phyloP scores from a whole-genome alignment of 176 grass and related monocot genomes.

The Oryza brachyantha region DNA sequence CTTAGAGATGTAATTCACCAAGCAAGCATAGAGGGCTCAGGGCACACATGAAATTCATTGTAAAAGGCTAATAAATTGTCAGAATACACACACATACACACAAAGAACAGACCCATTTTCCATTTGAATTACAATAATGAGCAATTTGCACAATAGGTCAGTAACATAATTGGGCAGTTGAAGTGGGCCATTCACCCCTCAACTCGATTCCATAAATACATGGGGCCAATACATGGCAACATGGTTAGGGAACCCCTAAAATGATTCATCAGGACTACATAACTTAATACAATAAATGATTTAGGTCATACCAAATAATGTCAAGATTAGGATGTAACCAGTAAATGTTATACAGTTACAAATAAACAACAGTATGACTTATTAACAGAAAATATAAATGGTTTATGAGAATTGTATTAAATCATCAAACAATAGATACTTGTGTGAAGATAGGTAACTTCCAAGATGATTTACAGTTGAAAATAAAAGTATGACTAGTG shows the following conservation, averaged over 20 bases:
- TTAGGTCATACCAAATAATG: not conserved
- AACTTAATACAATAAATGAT: not conserved
- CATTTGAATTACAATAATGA: not conserved
- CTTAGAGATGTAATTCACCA: conserved; percentile 14
- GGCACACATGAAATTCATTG: not conserved
- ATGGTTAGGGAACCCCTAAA: not conserved
- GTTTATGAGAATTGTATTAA: not conserved
- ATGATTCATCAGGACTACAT: not conserved
- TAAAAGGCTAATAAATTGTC: conserved; percentile 27
- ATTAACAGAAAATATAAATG: not conserved
- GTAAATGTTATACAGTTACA: not conserved
- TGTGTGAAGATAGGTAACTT: conserved; percentile 5
- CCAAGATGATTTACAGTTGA: not conserved
- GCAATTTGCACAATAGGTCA: not conserved
- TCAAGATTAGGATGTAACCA: not conserved
- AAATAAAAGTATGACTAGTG: not conserved
- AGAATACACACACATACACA: not conserved
- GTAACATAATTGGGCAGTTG: not conserved
- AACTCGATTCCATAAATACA: not conserved
- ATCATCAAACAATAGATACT: not conserved
- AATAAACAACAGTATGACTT: not conserved
- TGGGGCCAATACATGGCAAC: not conserved
- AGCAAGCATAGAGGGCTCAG: conserved; percentile 9
- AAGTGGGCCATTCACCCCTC: not conserved
- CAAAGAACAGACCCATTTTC: not conserved